Evolutionary conservation across 495 filamentous ascomycete genomes (phyloP).

Genomic region (Penicillium coprophilum): DNA sequence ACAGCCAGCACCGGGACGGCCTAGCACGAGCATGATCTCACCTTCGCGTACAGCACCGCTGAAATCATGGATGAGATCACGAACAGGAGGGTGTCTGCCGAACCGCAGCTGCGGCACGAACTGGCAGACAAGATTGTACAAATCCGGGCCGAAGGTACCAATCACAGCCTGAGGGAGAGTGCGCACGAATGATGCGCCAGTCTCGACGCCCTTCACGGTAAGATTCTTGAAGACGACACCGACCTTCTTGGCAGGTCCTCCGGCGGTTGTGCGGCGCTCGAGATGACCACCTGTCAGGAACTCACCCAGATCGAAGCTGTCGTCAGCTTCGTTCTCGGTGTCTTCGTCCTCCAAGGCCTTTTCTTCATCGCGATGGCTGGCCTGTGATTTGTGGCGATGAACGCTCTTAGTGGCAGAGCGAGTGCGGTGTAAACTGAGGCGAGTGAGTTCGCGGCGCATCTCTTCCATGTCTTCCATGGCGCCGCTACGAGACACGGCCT

Average conservation of each 20-base stretch:
- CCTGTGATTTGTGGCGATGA: slow-evolving; percentile 26
- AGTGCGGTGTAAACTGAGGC: slow-evolving; percentile 54
- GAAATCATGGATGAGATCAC: slow-evolving; percentile 71
- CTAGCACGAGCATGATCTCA: slow-evolving; percentile 82
- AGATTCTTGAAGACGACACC: slow-evolving; percentile 82
- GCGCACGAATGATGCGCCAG: slow-evolving; percentile 65
- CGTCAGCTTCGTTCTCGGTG: slow-evolving; percentile 36
- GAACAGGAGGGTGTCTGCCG: slow-evolving; percentile 49
- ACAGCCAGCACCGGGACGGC: slow-evolving; percentile 77
- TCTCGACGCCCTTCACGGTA: slow-evolving; percentile 70
- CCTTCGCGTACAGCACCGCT: slow-evolving; percentile 75
- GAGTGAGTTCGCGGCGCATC: slow-evolving; percentile 63
- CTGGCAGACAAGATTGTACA: slow-evolving; percentile 65
- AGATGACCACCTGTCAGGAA: slow-evolving; percentile 81
- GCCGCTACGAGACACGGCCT: slow-evolving; percentile 57
- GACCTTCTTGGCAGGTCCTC: slow-evolving; percentile 74
- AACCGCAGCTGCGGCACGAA: slow-evolving; percentile 65
- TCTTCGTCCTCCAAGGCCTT: slow-evolving; percentile 34
- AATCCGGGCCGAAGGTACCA: slow-evolving; percentile 82
- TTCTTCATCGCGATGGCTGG: slow-evolving; percentile 38
- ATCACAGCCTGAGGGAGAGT: slow-evolving; percentile 75
- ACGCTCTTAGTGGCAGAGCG: slow-evolving; percentile 33
- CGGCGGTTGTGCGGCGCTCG: slow-evolving; percentile 67
- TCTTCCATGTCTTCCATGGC: slow-evolving; percentile 74
- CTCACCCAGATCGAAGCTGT: slow-evolving; percentile 66